Percentiles rank a stretch among this genome's conserved stretches.
phyloP scores from a whole-genome alignment of 2,329 filamentous ascomycete species.

The Myriosclerotinia scirpicola region DNA sequence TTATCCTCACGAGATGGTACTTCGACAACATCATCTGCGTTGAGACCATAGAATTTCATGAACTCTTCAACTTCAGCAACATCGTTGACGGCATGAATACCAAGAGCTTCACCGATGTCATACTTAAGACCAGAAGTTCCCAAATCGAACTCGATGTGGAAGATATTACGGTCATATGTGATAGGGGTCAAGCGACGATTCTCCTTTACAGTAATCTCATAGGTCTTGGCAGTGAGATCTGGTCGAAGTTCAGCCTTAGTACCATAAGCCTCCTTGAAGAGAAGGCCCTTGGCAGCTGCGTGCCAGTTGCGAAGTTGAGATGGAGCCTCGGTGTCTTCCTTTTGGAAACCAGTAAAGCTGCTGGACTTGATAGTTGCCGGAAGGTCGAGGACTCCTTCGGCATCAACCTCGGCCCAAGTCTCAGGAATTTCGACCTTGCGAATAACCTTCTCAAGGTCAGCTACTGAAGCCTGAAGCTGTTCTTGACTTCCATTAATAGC shows the following conservation, averaged over 20 bases:
- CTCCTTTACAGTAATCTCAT: conserved; percentile 87
- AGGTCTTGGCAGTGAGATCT: conserved; percentile 82
- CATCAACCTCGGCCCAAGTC: conserved; percentile 72
- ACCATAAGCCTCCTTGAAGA: conserved; percentile 92
- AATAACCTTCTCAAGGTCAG: conserved; percentile 68
- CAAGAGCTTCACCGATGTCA: conserved; percentile 94
- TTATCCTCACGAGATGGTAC: conserved; percentile 81
- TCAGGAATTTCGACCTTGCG: conserved; percentile 74
- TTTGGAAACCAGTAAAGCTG: conserved; percentile 80
- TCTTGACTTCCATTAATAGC: conserved; percentile 54
- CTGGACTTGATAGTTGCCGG: conserved; percentile 68
- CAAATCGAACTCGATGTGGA: conserved; percentile 99
- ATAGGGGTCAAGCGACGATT: conserved; percentile 87
- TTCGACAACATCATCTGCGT: conserved; percentile 82
- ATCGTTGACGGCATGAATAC: conserved; percentile 95
- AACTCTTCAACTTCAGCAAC: conserved; percentile 75
- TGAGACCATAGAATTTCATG: conserved; percentile 84
- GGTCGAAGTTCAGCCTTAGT: conserved; percentile 75
- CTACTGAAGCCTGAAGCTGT: conserved; percentile 56
- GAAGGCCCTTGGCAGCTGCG: conserved; percentile 79
- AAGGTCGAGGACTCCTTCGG: conserved; percentile 56
- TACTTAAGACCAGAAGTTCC: conserved; percentile 89
- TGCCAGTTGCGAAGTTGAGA: conserved; percentile 75
- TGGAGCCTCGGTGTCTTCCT: conserved; percentile 67
- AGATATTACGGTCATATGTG: conserved; percentile 96